Evolutionary conservation across 208 protist genomes (phyloP), one percentile per base, ranked within the genome.

Genomic region (Leptomonas pyrrhocoris): DNA sequence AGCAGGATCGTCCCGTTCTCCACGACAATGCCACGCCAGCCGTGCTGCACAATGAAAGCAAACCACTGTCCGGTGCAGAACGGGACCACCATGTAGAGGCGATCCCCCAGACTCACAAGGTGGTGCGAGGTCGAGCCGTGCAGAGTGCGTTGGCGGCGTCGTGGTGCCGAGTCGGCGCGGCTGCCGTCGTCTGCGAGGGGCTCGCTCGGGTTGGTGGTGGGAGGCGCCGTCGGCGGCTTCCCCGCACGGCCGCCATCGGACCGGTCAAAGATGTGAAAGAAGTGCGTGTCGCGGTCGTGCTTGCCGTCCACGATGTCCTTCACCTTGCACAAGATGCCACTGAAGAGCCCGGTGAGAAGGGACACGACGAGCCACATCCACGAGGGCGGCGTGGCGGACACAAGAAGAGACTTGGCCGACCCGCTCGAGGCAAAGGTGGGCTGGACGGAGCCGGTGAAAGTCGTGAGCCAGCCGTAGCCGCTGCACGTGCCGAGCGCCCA

Each of bases 1-100:
- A 95, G 73, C 8, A 93, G 69, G 42, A 93, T 88, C 9, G 86
- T 84, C 15, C 86, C 68, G 66, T 93, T 95, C 77, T 93, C 83
- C 9, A 92, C 50, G 42, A 95, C 48, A 50, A 95, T 84, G 19
- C 90, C 90, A 2, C 80, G 56, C 88, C 87, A 93, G 34, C 90
- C 87, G 73, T 95, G 78, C n/a, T 77, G 59, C 7, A 92, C 8
- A 36, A 95, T 88, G 67, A 95, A 93, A 11, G 80, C 40, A n/a
- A 93, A 87, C 90, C 90, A 95, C 80, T 92, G 90, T 0, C 90
- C 90, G 0, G 85, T 92, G 72, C 85, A 93, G 71, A 95, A 92
- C 1, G 90, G 90, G 19, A 95, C 80, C 27, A 92, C 81, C 73
- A 95, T 87, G 77, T 92, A 95, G 51, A 93, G 76, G 12, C 89